Conservation (phyloP, 805 yeast genomes). For the Metschnikowia rubicola region DNA sequence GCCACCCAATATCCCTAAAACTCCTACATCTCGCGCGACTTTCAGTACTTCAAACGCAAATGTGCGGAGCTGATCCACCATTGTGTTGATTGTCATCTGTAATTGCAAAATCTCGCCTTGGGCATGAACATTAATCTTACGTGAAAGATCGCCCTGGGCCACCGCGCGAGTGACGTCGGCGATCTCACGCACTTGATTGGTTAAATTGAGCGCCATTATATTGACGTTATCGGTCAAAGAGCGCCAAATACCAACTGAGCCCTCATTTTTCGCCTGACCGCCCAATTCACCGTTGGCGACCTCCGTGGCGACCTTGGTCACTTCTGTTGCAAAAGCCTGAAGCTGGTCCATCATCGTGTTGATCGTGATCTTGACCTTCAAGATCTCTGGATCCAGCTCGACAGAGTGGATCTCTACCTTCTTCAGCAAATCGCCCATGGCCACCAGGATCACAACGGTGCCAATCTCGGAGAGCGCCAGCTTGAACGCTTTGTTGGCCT, state of each 20-base stretch:
- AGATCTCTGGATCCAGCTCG: slow-evolving; percentile 75
- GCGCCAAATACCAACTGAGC: slow-evolving; percentile 88
- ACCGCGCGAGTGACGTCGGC: slow-evolving; percentile 89
- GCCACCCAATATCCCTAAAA: slow-evolving; percentile 84
- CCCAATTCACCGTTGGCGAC: slow-evolving; percentile 89
- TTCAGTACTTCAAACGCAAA: slow-evolving; percentile 85
- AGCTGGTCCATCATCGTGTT: slow-evolving; percentile 88
- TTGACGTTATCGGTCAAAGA: slow-evolving; percentile 80
- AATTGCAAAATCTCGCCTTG: slow-evolving; percentile 85
- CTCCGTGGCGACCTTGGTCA: slow-evolving; percentile 81
- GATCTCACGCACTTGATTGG: slow-evolving; percentile 68
- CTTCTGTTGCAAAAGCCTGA: slow-evolving; percentile 77
- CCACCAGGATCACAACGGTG: slow-evolving; percentile 82
- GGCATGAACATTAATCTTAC: slow-evolving; percentile 85
- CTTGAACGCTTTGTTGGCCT: slow-evolving; percentile 68
- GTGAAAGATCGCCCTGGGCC: slow-evolving; percentile 78
- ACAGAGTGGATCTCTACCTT: slow-evolving; percentile 71
- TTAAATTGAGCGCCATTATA: slow-evolving; percentile 82
- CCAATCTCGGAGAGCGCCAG: slow-evolving; percentile 77
- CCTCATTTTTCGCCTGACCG: slow-evolving; percentile 81
- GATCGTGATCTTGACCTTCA: slow-evolving; percentile 75
- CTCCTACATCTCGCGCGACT: slow-evolving; percentile 88
- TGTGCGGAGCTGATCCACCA: slow-evolving; percentile 81
- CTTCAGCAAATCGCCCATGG: slow-evolving; percentile 82
- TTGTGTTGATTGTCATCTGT: slow-evolving; percentile 82